Evolutionary conservation across 495 filamentous ascomycete species (phyloP).

Genomic region (Aspergillus campestris): DNA sequence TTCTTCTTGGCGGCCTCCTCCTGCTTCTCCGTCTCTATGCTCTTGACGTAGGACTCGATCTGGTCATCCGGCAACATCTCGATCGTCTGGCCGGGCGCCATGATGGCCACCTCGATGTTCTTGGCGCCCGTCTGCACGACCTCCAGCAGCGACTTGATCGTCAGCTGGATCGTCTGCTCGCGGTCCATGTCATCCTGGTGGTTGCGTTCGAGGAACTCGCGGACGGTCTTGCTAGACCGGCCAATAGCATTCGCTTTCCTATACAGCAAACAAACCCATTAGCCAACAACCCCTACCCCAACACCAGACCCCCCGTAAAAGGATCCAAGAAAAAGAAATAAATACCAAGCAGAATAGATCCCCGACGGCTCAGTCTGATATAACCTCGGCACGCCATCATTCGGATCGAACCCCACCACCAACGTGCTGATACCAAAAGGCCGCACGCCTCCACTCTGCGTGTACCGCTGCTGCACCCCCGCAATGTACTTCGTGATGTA

Average conservation of each 20-base stretch:
- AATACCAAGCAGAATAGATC: constrained; percentile 95
- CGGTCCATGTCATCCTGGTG: constrained; percentile 96
- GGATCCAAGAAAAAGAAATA: not conserved
- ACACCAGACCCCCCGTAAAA: not conserved
- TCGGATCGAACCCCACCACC: constrained; percentile 93
- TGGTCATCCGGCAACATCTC: constrained; percentile 95
- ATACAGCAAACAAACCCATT: constrained; percentile 4
- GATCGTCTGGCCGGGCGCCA: constrained; percentile 85
- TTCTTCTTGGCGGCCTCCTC: constrained; percentile 98
- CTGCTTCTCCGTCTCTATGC: constrained; percentile 97
- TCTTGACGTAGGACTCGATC: constrained; percentile 95
- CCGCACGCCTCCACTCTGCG: constrained; percentile 92
- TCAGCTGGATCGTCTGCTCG: constrained; percentile 91
- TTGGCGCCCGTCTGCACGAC: constrained; percentile 98
- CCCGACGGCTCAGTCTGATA: constrained; percentile 98
- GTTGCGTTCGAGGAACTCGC: constrained; percentile 96
- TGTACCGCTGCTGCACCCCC: constrained; percentile 95
- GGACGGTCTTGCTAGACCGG: constrained; percentile 94
- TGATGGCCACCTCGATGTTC: constrained; percentile 98
- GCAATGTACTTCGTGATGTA: constrained; percentile 99
- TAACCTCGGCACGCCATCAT: constrained; percentile 72
- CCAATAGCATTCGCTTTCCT: constrained; percentile 99
- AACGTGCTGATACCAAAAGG: constrained; percentile 97
- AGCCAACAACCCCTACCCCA: not conserved
- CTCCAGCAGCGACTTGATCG: constrained; percentile 94